These are phyloP conservation scores for Adansonia gregorii DNA, from an alignment of 441 rosid species.

Conservation along the genomic window DNA sequence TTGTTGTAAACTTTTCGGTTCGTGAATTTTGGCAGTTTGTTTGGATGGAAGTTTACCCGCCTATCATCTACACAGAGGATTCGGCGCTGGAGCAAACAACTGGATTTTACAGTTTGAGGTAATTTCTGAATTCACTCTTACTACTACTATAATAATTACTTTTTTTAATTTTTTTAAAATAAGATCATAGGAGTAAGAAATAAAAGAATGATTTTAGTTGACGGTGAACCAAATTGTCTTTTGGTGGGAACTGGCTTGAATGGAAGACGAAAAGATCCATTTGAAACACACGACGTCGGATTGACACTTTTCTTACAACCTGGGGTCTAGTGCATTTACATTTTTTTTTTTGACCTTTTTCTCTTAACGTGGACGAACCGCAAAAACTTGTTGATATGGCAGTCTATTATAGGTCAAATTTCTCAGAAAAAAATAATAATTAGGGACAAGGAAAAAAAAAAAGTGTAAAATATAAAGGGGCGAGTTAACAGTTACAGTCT, in stretches of 20 bases:
- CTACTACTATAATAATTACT: background rate
- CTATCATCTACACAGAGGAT: slow-evolving; percentile 79
- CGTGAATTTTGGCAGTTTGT: slow-evolving; percentile 54
- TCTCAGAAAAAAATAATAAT: background rate
- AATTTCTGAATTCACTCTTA: background rate
- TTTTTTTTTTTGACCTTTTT: background rate
- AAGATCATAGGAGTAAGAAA: background rate
- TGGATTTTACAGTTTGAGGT: slow-evolving; percentile 73
- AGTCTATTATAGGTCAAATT: background rate
- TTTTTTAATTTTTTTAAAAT: background rate
- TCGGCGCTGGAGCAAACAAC: slow-evolving; percentile 74
- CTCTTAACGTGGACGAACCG: no score
- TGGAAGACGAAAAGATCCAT: background rate
- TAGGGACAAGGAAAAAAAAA: no score
- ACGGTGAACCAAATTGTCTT: background rate
- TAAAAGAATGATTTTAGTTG: background rate
- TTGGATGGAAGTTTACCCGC: slow-evolving; percentile 96
- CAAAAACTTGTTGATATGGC: background rate
- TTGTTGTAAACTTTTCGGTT: background rate
- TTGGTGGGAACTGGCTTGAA: slow-evolving; percentile 3
- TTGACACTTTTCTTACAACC: background rate
- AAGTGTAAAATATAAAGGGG: background rate
- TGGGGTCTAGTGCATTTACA: background rate
- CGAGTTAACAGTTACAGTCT: background rate
- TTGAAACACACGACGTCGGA: background rate